Evolutionary conservation across 2,329 filamentous ascomycete species (phyloP).

Genomic region (Aspergillus versicolor): DNA sequence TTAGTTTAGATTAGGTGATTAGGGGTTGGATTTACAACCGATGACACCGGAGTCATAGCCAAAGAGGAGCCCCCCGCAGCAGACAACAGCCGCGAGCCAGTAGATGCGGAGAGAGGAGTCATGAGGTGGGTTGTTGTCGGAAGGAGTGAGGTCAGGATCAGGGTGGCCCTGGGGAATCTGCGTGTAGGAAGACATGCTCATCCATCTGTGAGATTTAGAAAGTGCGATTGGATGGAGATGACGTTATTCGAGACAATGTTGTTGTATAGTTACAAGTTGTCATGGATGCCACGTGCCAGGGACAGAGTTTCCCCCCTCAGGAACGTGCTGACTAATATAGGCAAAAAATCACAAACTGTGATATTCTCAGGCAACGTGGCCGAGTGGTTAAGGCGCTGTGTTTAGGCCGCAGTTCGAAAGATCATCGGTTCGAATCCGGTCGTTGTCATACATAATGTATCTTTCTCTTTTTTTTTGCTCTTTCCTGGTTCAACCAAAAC

Average conservation of each 20-base stretch:
- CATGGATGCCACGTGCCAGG: neutral
- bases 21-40: conserved; percentile 26
- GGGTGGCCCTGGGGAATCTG: conserved; percentile 3
- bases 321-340: neutral
- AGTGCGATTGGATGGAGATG: neutral
- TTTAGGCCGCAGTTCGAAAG: neutral
- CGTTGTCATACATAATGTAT: neutral
- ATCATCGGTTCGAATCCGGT: neutral
- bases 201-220: neutral
- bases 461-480: neutral
- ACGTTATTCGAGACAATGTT: neutral
- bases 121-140: neutral
- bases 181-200: conserved; percentile 4
- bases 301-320: neutral
- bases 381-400: neutral
- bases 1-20: neutral
- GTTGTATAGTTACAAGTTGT: neutral
- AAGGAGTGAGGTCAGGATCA: neutral
- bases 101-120: conserved; percentile 44
- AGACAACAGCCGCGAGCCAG: conserved; percentile 53
- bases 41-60: conserved; percentile 47
- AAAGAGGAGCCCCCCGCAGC: conserved; percentile 50
- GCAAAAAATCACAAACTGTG: neutral
- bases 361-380: neutral
- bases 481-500: neutral